Evolutionary conservation across 116 monocot genomes (phyloP).

Genomic region (Zostera marina): DNA sequence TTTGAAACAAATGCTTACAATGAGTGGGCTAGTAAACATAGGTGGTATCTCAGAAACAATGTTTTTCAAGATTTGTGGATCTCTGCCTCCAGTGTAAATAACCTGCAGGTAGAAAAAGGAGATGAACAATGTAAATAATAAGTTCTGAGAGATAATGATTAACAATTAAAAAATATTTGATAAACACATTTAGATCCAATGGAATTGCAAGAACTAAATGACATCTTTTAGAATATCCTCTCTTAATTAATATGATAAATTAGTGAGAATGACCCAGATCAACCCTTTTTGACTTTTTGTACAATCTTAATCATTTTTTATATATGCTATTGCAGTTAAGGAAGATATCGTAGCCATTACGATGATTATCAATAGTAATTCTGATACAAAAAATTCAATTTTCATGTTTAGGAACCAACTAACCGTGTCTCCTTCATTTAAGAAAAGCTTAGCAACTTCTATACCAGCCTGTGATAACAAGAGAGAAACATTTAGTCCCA

Average conservation of each 20-base stretch:
- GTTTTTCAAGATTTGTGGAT: conserved; percentile 51
- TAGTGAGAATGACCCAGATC: too few relatives aligned
- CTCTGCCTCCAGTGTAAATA: conserved; percentile 79
- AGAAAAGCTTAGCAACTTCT: conserved; percentile 83
- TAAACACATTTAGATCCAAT: too few relatives aligned
- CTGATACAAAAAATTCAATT: neutral
- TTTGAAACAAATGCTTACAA: conserved; percentile 27
- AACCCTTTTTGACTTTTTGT: too few relatives aligned
- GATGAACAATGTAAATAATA: neutral
- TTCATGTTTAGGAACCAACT: neutral
- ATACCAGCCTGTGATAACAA: conserved; percentile 53
- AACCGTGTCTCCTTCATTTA: conserved; percentile 81
- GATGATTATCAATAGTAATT: neutral
- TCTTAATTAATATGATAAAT: too few relatives aligned
- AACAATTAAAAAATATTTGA: too few relatives aligned
- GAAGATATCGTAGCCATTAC: neutral
- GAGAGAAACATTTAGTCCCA: neutral
- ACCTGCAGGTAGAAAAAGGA: conserved; percentile 31
- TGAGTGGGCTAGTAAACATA: conserved; percentile 37
- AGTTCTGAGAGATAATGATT: too few relatives aligned
- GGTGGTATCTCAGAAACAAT: conserved; percentile 49
- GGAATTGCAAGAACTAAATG: too few relatives aligned
- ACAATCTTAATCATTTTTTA: too few relatives aligned
- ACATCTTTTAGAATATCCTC: too few relatives aligned
- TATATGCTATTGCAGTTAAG: neutral